Percentiles rank a stretch among this genome's conserved stretches.
Evolutionary conservation across 225 moss, liverwort and hornwort species (phyloP).

Genomic region (Pseudisothecium myosuroides): DNA sequence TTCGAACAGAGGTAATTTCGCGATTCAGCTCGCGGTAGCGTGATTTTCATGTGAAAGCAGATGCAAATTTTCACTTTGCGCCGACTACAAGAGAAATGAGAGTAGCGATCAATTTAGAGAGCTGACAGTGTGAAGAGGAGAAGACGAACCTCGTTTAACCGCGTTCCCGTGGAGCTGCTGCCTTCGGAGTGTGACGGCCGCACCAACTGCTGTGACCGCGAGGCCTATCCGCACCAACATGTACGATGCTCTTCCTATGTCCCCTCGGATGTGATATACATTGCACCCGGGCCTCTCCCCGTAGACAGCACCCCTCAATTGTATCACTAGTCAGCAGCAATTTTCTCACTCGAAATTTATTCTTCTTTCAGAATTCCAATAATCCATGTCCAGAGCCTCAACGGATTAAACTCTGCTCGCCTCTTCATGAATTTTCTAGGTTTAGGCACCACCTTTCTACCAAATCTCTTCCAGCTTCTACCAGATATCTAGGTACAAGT

Average conservation of each 20-base stretch:
- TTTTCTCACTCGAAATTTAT: neutral
- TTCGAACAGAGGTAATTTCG: neutral
- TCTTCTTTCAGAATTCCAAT: neutral
- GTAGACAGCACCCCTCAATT: neutral
- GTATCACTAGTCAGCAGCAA: neutral
- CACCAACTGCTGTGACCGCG: conserved; percentile 63
- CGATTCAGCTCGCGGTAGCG: neutral
- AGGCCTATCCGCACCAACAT: conserved; percentile 77
- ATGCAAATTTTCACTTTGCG: neutral
- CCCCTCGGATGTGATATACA: neutral
- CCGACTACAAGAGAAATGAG: neutral
- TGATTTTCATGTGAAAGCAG: neutral
- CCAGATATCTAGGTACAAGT: neutral
- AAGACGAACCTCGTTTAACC: neutral
- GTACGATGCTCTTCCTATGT: conserved; percentile 19
- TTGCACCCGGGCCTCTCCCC: neutral
- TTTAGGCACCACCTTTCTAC: neutral
- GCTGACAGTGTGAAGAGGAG: neutral
- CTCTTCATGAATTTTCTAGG: neutral
- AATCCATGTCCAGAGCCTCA: neutral
- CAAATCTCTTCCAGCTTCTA: neutral
- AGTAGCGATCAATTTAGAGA: neutral
- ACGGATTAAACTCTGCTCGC: neutral
- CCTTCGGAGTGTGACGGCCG: conserved; percentile 10
- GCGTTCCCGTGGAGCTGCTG: neutral